Percentiles rank a stretch among this genome's conserved stretches.
These are phyloP conservation scores for Ogataea methylovora DNA, from an alignment of 805 yeast genomes.

Conservation along the genomic window DNA sequence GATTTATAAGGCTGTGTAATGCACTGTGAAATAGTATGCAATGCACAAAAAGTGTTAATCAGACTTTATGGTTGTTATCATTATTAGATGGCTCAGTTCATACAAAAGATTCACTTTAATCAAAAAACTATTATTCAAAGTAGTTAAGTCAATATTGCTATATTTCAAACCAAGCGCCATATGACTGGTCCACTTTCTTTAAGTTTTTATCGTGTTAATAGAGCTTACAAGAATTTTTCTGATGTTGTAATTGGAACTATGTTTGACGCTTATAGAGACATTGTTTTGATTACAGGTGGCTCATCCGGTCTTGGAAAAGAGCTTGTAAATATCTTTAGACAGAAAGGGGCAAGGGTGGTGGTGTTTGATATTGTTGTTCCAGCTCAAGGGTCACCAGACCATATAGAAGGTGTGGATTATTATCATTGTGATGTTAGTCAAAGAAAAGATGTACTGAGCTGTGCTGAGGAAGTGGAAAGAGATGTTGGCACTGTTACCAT, in stretches of 20 bases:
- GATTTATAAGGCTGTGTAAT: too few relatives aligned
- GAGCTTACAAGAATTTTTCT: slow-evolving; percentile 23
- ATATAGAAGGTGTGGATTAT: slow-evolving; percentile 39
- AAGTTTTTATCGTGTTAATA: slow-evolving; percentile 18
- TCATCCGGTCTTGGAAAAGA: slow-evolving; percentile 69
- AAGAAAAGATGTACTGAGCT: slow-evolving; percentile 32
- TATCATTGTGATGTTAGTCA: slow-evolving; percentile 66
- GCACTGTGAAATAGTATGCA: too few relatives aligned
- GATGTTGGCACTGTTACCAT: slow-evolving; percentile 57
- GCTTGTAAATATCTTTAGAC: slow-evolving; percentile 39
- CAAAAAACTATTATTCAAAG: too few relatives aligned
- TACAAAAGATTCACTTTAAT: too few relatives aligned
- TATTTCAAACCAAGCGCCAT: background rate
- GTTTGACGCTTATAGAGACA: slow-evolving; percentile 47
- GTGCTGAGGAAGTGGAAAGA: slow-evolving; percentile 32
- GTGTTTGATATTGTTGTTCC: slow-evolving; percentile 58
- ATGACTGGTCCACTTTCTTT: slow-evolving; percentile 24
- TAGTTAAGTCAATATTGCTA: too few relatives aligned
- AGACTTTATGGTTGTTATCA: too few relatives aligned
- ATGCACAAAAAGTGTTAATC: too few relatives aligned
- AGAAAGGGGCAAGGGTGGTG: slow-evolving; percentile 43
- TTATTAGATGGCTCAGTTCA: too few relatives aligned
- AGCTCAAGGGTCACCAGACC: slow-evolving; percentile 19
- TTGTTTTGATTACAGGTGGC: slow-evolving; percentile 82
- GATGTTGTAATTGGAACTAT: slow-evolving; percentile 40